Percentiles rank a stretch among this genome's conserved stretches.
phyloP scores from a whole-genome alignment of 768 basidiomycete species.

The Suillus subluteus region DNA sequence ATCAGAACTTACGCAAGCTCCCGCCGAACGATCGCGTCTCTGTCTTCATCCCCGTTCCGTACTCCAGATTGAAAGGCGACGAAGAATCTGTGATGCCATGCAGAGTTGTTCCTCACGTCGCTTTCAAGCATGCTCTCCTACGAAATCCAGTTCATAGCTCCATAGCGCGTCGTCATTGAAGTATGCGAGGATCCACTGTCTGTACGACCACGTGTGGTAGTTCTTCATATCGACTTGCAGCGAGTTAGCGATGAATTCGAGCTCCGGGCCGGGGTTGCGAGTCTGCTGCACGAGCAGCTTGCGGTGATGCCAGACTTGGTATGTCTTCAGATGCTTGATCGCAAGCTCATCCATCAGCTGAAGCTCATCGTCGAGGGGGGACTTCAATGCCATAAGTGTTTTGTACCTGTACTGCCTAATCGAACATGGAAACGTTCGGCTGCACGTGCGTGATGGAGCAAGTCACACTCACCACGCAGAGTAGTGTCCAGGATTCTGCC shows the following conservation, averaged over 20 bases:
- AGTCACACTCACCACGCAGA: slow-evolving; percentile 79
- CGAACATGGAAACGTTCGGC: not conserved
- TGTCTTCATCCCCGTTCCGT: slow-evolving; percentile 62
- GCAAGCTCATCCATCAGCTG: slow-evolving; percentile 87
- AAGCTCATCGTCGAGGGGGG: slow-evolving; percentile 78
- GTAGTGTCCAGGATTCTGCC: slow-evolving; percentile 94
- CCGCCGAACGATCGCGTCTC: slow-evolving; percentile 59
- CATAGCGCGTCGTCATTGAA: slow-evolving; percentile 79
- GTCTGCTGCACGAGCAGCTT: slow-evolving; percentile 69
- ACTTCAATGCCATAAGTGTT: slow-evolving; percentile 70
- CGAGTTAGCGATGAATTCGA: slow-evolving; percentile 75
- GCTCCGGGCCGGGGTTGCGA: slow-evolving; percentile 63
- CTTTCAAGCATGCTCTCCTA: slow-evolving; percentile 66
- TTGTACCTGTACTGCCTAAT: slow-evolving; percentile 93
- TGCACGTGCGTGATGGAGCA: slow-evolving; percentile 7
- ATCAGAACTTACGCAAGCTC: slow-evolving; percentile 73
- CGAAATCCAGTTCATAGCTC: slow-evolving; percentile 74
- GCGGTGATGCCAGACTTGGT: slow-evolving; percentile 98
- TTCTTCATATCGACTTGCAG: slow-evolving; percentile 88
- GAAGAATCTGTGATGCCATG: slow-evolving; percentile 96
- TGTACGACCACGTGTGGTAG: slow-evolving; percentile 98
- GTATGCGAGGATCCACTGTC: slow-evolving; percentile 90
- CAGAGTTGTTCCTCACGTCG: slow-evolving; percentile 95
- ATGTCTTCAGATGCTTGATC: slow-evolving; percentile 84
- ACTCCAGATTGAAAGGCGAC: slow-evolving; percentile 75